These are phyloP conservation scores for Melianthus villosus DNA, from an alignment of 441 rosid genomes.

Conservation along the genomic window DNA sequence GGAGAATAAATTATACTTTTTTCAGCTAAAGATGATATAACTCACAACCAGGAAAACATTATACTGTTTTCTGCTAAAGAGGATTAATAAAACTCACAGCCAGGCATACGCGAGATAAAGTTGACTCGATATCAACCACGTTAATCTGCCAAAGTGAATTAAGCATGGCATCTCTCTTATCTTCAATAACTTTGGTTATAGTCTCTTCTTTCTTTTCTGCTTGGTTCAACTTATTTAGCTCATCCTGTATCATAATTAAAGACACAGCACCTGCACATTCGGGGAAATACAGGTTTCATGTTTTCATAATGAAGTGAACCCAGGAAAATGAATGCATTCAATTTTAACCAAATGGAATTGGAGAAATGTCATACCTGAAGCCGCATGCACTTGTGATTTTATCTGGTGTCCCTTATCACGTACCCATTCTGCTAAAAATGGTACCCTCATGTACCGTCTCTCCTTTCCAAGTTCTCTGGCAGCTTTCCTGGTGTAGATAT, in stretches of 20 bases:
- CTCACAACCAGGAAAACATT: no score
- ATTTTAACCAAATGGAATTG: not conserved
- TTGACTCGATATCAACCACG: conserved; percentile 70
- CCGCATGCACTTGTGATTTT: conserved; percentile 92
- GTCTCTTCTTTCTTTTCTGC: conserved; percentile 58
- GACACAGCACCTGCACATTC: conserved; percentile 69
- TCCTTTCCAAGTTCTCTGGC: conserved; percentile 79
- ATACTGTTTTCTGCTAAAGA: conserved; percentile 4
- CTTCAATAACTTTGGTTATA: conserved; percentile 51
- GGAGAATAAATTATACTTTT: no score
- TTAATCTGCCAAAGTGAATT: conserved; percentile 88
- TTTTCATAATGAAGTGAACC: not conserved
- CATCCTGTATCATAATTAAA: conserved; percentile 67
- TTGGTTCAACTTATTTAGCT: conserved; percentile 44
- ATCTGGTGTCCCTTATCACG: conserved; percentile 78
- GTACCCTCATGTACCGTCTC: conserved; percentile 69
- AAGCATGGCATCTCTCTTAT: conserved; percentile 61
- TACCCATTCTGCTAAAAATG: conserved; percentile 92
- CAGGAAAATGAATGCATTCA: conserved; percentile 1
- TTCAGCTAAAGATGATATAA: no score
- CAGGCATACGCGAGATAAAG: conserved; percentile 71
- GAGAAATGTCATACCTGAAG: conserved; percentile 41
- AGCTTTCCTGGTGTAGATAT: conserved; percentile 81
- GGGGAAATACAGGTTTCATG: not conserved
- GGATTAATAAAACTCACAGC: conserved; percentile 37